Conservation (phyloP, 305 asterid species). For the Solanum hybrid region DNA sequence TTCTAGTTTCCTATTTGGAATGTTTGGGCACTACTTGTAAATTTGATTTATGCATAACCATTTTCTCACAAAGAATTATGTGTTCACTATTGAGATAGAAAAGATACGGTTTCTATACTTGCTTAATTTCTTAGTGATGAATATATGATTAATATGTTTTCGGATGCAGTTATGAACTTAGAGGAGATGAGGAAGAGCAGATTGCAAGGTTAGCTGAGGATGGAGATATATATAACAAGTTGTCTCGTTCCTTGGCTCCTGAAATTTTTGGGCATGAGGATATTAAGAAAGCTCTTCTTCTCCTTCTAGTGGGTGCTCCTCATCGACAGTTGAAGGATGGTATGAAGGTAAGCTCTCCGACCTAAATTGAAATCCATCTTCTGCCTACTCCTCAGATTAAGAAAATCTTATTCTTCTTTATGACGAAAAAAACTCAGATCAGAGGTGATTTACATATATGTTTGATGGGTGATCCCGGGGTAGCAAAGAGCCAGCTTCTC, state of each 20-base stretch:
- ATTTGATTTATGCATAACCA: background rate
- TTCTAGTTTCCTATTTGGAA: background rate
- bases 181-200: slow-evolving; percentile 79
- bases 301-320: slow-evolving; percentile 97
- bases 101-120: background rate
- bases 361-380: background rate
- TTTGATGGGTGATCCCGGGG: slow-evolving; percentile 98
- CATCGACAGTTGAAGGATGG: slow-evolving; percentile 93
- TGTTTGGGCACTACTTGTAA: background rate
- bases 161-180: slow-evolving; percentile 61
- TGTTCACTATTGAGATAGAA: background rate
- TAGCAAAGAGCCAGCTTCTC: slow-evolving; percentile 96
- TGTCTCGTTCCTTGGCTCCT: slow-evolving; percentile 84
- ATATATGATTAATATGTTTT: background rate
- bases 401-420: background rate
- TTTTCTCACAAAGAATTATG: background rate
- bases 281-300: slow-evolving; percentile 93
- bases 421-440: slow-evolving; percentile 35
- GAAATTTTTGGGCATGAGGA: slow-evolving; percentile 96
- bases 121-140: background rate
- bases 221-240: slow-evolving; percentile 87
- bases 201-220: slow-evolving; percentile 82
- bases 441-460: slow-evolving; percentile 95
- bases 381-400: background rate
- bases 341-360: slow-evolving; percentile 62